Conservation (phyloP, 2,329 filamentous ascomycete genomes). For the Fusarium camptoceras region DNA sequence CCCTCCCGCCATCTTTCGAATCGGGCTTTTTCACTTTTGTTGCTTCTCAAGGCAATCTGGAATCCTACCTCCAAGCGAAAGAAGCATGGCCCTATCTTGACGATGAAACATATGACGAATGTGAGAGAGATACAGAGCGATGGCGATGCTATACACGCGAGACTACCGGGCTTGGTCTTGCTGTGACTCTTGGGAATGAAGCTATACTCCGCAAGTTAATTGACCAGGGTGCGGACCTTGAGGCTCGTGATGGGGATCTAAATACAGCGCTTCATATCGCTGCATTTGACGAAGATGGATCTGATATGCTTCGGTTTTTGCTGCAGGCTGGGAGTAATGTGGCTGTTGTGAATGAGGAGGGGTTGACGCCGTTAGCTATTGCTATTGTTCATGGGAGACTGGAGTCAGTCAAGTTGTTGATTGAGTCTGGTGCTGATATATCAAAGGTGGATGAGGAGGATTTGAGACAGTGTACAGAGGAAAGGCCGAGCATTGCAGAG, state of each 20-base stretch:
- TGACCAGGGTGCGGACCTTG: not conserved
- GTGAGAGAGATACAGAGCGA: not conserved
- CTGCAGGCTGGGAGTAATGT: slow-evolving; percentile 2
- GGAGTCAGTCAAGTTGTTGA: slow-evolving; percentile 1
- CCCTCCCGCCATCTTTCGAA: not conserved
- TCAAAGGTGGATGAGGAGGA: not conserved
- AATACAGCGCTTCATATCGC: slow-evolving; percentile 13
- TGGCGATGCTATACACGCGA: not conserved
- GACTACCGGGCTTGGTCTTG: not conserved
- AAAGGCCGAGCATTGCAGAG: not conserved
- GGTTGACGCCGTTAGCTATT: not conserved
- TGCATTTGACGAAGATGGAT: not conserved
- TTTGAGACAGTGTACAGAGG: not conserved
- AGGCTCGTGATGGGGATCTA: not conserved
- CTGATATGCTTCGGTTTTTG: not conserved
- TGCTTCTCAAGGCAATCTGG: not conserved
- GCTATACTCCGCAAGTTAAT: not conserved
- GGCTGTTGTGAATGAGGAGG: not conserved
- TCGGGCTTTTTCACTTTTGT: not conserved
- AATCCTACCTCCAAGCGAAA: slow-evolving; percentile 4
- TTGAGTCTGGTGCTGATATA: slow-evolving; percentile 5
- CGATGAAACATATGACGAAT: slow-evolving; percentile 1
- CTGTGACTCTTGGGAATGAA: not conserved
- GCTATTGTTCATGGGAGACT: not conserved
- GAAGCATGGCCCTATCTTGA: not conserved